Conservation (phyloP, 345 rosid species). For the Lepidium sativum region DNA sequence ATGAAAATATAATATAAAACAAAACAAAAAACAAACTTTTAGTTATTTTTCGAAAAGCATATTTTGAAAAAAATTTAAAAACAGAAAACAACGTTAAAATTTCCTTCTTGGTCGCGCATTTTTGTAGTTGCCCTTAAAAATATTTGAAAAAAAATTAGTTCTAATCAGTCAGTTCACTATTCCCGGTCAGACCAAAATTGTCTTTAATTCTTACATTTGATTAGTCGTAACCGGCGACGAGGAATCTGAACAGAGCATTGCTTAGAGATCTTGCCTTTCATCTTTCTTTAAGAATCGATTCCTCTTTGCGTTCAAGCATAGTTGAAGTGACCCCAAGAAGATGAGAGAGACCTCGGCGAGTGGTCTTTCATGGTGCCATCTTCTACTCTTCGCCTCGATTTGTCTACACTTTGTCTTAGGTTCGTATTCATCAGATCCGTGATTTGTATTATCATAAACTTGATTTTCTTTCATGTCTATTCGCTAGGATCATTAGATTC, state of each 20-base stretch:
- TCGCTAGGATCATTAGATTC: neutral
- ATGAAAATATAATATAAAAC: no score
- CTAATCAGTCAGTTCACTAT: neutral
- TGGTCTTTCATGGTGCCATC: slow-evolving; percentile 9
- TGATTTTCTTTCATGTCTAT: neutral
- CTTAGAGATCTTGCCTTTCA: neutral
- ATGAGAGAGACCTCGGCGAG: slow-evolving; percentile 12
- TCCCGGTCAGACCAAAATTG: neutral
- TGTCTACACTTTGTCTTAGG: slow-evolving; percentile 48
- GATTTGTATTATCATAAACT: neutral
- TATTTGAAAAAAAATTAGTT: neutral
- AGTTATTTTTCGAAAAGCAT: no score
- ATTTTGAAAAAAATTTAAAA: no score
- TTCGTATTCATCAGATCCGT: slow-evolving; percentile 31
- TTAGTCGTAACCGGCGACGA: neutral
- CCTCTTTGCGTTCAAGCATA: slow-evolving; percentile 1
- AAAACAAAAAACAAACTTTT: no score
- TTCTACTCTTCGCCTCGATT: slow-evolving; percentile 34
- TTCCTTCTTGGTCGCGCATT: no score
- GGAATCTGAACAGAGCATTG: neutral
- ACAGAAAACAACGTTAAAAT: no score
- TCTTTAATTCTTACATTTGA: neutral
- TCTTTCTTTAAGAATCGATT: neutral
- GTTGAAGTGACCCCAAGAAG: neutral
- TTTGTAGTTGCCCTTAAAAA: no score